Percentiles rank a stretch among this genome's conserved stretches.
These are phyloP conservation scores for Blastobotrys capitulatus DNA, from an alignment of 1,139 yeast species.

Conservation along the genomic window DNA sequence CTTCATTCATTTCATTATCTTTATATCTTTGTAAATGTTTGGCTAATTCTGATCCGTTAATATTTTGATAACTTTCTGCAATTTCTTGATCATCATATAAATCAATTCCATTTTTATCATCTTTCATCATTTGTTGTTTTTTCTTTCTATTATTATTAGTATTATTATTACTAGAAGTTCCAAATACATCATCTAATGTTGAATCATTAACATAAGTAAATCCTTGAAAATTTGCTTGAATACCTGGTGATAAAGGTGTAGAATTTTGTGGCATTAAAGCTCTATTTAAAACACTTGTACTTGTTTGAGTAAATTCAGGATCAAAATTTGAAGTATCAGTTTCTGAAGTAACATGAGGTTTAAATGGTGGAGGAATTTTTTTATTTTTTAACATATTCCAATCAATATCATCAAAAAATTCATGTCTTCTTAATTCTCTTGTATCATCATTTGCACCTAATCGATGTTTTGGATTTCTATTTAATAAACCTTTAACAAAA, in stretches of 20 bases:
- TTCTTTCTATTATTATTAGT: neutral
- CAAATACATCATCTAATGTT: constrained; percentile 81
- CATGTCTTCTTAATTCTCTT: constrained; percentile 82
- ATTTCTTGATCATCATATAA: constrained; percentile 36
- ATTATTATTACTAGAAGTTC: constrained; percentile 18
- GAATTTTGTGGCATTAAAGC: constrained; percentile 48
- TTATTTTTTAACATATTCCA: constrained; percentile 76
- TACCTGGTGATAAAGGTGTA: constrained; percentile 87
- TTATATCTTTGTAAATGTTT: constrained; percentile 35
- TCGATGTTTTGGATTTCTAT: constrained; percentile 92
- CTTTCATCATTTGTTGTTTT: constrained; percentile 20
- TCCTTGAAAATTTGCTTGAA: constrained; percentile 94
- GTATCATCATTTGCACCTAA: constrained; percentile 91
- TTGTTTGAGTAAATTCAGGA: constrained; percentile 92
- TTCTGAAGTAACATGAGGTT: constrained; percentile 86
- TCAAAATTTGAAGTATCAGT: constrained; percentile 95
- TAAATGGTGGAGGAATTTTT: constrained; percentile 95
- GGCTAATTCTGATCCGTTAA: constrained; percentile 13
- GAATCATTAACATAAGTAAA: constrained; percentile 94
- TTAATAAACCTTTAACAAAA: constrained; percentile 88
- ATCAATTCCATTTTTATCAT: constrained; percentile 33
- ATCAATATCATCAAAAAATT: constrained; percentile 84
- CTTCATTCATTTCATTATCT: constrained; percentile 70
- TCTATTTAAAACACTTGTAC: constrained; percentile 71
- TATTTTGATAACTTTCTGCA: constrained; percentile 24